Percentiles rank a stretch among this genome's conserved stretches.
These are phyloP conservation scores for Plenodomus lindquistii DNA, from an alignment of 2,329 filamentous ascomycete genomes.

Conservation along the genomic window DNA sequence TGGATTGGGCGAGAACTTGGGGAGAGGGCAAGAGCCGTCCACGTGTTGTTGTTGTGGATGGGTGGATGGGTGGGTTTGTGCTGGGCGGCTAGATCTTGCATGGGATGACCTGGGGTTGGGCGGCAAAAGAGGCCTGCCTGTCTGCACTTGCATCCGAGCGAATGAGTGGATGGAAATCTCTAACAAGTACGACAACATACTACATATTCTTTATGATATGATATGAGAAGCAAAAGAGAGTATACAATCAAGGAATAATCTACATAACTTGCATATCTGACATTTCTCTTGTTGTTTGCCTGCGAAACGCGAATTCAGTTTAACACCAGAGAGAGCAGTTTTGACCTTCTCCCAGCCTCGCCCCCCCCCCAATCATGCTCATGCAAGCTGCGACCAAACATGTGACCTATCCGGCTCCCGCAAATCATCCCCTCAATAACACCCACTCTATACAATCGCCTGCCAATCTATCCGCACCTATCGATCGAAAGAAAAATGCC, in stretches of 20 bases:
- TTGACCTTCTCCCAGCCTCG: too few species aligned
- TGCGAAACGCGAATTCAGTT: too few species aligned
- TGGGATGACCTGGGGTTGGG: background rate
- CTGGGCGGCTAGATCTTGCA: constrained; percentile 7
- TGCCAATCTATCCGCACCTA: too few species aligned
- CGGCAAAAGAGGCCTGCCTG: background rate
- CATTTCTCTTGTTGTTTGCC: background rate
- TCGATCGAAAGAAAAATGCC: too few species aligned
- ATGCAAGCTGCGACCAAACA: background rate
- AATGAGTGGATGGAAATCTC: too few species aligned
- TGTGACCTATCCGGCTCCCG: background rate
- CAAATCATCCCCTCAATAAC: background rate
- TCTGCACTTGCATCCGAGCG: too few species aligned
- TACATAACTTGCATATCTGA: too few species aligned
- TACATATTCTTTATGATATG: background rate
- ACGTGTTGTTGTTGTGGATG: background rate
- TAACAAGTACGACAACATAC: background rate
- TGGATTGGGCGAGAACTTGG: background rate
- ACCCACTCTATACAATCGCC: too few species aligned
- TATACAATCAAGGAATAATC: background rate
- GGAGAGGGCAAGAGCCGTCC: background rate
- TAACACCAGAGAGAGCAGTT: too few species aligned
- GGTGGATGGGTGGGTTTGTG: constrained; percentile 1
- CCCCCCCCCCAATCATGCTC: background rate
- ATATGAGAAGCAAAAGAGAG: background rate